Conservation (phyloP, 331 rosid species). For the Prunus yedoensis region DNA sequence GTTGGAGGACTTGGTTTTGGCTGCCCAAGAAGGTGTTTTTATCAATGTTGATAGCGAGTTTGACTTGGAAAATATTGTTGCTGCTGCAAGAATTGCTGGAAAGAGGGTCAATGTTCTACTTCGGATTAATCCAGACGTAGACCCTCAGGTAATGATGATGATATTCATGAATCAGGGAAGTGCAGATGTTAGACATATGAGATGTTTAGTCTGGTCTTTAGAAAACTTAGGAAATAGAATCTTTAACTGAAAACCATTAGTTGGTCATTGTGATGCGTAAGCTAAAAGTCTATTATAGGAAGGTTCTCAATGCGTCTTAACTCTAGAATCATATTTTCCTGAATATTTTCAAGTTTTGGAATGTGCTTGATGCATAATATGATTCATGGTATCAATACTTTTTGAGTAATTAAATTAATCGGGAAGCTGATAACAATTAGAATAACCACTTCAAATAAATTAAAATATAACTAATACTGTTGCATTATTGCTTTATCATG, state of each 20-base stretch:
- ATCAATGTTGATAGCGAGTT: constrained; percentile 89
- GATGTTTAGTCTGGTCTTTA: not conserved
- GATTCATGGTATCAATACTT: not conserved
- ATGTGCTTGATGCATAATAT: not conserved
- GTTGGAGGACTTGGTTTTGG: constrained; percentile 87
- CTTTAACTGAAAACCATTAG: constrained; percentile 8
- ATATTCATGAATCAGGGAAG: not conserved
- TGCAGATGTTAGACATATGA: not conserved
- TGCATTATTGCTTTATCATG: not conserved
- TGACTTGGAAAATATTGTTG: constrained; percentile 77
- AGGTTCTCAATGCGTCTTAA: not conserved
- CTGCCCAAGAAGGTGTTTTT: constrained; percentile 80
- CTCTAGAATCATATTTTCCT: not conserved
- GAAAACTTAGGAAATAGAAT: not conserved
- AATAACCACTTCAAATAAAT: not conserved
- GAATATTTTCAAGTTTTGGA: not conserved
- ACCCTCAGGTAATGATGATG: constrained; percentile 54
- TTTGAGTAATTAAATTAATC: not conserved
- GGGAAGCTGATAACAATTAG: not conserved
- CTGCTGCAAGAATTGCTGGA: constrained; percentile 74
- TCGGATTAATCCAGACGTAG: constrained; percentile 76
- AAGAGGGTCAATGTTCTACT: constrained; percentile 70
- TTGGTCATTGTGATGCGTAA: constrained; percentile 3
- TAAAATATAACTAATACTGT: not conserved
- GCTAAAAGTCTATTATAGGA: not conserved